Base-by-base conservation (phyloP, 1,284 basidiomycete genomes). In the Schizophyllum commune region DNA sequence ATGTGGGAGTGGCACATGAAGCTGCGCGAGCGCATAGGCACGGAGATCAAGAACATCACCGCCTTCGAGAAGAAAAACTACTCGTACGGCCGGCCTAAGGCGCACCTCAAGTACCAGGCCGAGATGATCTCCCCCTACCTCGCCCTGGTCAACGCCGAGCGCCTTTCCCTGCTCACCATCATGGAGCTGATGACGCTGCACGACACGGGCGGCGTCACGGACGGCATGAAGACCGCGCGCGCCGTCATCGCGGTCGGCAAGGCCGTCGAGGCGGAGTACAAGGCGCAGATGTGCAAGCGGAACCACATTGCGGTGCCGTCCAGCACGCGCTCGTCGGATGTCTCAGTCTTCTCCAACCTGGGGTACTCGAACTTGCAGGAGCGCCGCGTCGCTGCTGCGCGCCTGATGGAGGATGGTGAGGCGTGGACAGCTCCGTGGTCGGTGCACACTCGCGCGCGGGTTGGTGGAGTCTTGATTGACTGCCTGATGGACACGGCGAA, bases 191-290 rank as follows among this genome's bases (percentile, higher is more conserved):
- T 98, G 90, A 85, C 92, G 17, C 75, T 95, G 55, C 84, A 89
- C 55, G 89, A 91, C 5, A 81, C 84, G 1, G 90, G 91, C 19
- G 92, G 92, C 32, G 82, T 94, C 7, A 70, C 79, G 0, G 87
- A 92, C 60, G 96, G 96, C 1, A 94, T 97, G 88, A 97, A 97
- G 76, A 91, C 93, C 0, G 84, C 94, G 1, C 83, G 93, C 1
- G 92, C 92, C 0, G 78, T 97, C 60, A 75, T 97, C n/a, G 73
- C 81, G 0, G 84, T 98, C 32, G 96, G 96, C 0, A 86, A 83
- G 64, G 91, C 92, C 0, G 83, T 98, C 52, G 96, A 98, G 76
- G 80, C 84, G 59, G 94, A 97, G 75, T 90, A 94, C 76, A 89
- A 94, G 70, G 86, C 91, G 8, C 84, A 93, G 67, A 86, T 92